Base-by-base conservation (phyloP, 1,139 yeast species). In the Lodderomyces pseudojiufengensis region DNA sequence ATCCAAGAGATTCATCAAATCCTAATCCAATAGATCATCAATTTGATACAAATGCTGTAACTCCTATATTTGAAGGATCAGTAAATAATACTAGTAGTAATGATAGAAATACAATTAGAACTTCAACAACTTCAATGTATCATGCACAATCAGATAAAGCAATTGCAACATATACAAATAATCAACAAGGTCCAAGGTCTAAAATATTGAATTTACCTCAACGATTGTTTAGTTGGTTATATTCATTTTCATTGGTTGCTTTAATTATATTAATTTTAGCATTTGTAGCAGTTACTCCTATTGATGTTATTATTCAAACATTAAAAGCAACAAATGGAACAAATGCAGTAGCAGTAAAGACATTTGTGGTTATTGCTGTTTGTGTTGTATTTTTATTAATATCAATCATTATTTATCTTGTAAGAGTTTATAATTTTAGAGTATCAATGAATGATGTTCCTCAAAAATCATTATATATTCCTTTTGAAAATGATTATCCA, bases 301-400 rank as follows among this genome's bases (percentile, higher is more conserved):
- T 83, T n/a, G 95, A 85, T 57, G 79, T 84, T 32, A 73, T 84
- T 42, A 76, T 76, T 1, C 90, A 82, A 56, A 79, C 90, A 2
- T 38, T 45, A 21, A 55, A 73, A 1, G 64, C 72, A 29, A 60
- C 77, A 2, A 62, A 74, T 14, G 76, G 76, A 39, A 18, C 20
- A 5, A 18, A 18, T 18, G 76, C 76, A 44, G 29, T 28, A 23
- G 79, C 73, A 9, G 61, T 85, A 57, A 83, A 85, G 53, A 74
- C 84, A 12, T 80, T 84, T 46, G 82, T 84, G 45, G 88, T 88
- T 24, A 78, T 85, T 14, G 76, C 79, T 33, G 87, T 84, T 8
- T 74, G 86, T 49, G 86, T 79, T 4, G 62, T 78, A 3, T 78
- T 84, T 43, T 62, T 78, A 1, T 45, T 81, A 1, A 52, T 73